phyloP scores from a whole-genome alignment of 768 basidiomycete genomes.

The Pisolithus orientalis region DNA sequence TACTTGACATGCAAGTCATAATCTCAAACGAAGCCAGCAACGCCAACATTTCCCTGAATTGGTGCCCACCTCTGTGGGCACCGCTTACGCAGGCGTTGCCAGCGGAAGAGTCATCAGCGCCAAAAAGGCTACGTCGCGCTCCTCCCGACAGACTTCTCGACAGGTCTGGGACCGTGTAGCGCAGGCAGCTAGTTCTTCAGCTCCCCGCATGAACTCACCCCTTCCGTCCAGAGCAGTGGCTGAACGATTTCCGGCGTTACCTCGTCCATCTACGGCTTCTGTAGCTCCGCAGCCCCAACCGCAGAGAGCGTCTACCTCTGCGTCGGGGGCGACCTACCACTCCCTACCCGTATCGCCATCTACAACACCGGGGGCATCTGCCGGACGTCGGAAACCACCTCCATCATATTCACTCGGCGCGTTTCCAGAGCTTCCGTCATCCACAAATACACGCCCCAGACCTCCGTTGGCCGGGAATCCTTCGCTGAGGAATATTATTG shows the following conservation, averaged over 20 bases:
- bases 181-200: slow-evolving; percentile 55
- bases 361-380: not conserved
- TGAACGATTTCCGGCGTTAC: slow-evolving; percentile 28
- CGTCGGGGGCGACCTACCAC: slow-evolving; percentile 32
- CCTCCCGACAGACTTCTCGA: slow-evolving; percentile 51
- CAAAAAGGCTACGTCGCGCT: slow-evolving; percentile 64
- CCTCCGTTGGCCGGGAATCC: slow-evolving; percentile 54
- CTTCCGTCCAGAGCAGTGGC: slow-evolving; percentile 15
- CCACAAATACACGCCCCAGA: slow-evolving; percentile 33
- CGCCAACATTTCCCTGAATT: slow-evolving; percentile 82
- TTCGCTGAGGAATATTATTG: slow-evolving; percentile 63
- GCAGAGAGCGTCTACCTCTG: slow-evolving; percentile 38
- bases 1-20: not conserved
- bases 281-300: slow-evolving; percentile 38
- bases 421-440: slow-evolving; percentile 67
- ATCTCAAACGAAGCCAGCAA: slow-evolving; percentile 44
- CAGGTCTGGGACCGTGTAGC: slow-evolving; percentile 87
- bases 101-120: slow-evolving; percentile 80
- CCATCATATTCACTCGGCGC: slow-evolving; percentile 46
- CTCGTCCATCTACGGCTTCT: slow-evolving; percentile 3
- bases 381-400: slow-evolving; percentile 10
- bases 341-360: slow-evolving; percentile 13
- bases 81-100: slow-evolving; percentile 73
- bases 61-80: slow-evolving; percentile 47
- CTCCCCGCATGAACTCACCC: slow-evolving; percentile 22